A percentile compares a stretch with the other conserved stretches of the same genome.
Conservation (phyloP, 352 stramenopile species). For the Thalassiosira mediterranea region DNA sequence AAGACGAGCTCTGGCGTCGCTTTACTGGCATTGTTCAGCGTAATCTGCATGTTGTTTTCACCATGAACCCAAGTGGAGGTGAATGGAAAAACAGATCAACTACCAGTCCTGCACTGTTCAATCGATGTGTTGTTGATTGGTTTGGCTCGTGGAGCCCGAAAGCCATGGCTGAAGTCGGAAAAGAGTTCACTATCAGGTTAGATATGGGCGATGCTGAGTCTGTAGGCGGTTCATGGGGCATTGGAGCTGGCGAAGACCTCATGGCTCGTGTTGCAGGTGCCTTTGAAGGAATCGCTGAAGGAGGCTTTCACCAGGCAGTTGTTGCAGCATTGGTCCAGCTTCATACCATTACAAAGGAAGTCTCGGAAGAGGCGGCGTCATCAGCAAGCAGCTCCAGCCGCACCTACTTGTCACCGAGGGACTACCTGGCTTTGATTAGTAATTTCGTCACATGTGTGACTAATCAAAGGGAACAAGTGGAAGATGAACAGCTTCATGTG, state of each 20-base stretch:
- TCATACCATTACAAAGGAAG: constrained; percentile 81
- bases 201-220: constrained; percentile 91
- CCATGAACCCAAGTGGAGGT: constrained; percentile 98
- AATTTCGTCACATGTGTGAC: constrained; percentile 88
- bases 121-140: constrained; percentile 99
- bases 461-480: constrained; percentile 87
- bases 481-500: constrained; percentile 93
- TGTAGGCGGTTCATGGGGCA: constrained; percentile 74
- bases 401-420: constrained; percentile 85
- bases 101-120: constrained; percentile 99
- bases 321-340: constrained; percentile 87
- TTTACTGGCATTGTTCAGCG: constrained; percentile 98
- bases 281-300: constrained; percentile 67
- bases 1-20: constrained; percentile 93
- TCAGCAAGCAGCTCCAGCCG: constrained; percentile 66
- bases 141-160: constrained; percentile 99
- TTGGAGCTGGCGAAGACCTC: constrained; percentile 71
- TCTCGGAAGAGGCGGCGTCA: constrained; percentile 65
- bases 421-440: constrained; percentile 84
- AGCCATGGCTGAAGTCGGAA: constrained; percentile 97
- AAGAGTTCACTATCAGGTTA: constrained; percentile 95
- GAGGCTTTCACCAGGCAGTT: constrained; percentile 83
- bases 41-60: constrained; percentile 99
- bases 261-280: constrained; percentile 76
- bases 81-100: constrained; percentile 97